Evolutionary conservation across 2,329 filamentous ascomycete species (phyloP).

Genomic region (Purpureocillium takamizusanense): DNA sequence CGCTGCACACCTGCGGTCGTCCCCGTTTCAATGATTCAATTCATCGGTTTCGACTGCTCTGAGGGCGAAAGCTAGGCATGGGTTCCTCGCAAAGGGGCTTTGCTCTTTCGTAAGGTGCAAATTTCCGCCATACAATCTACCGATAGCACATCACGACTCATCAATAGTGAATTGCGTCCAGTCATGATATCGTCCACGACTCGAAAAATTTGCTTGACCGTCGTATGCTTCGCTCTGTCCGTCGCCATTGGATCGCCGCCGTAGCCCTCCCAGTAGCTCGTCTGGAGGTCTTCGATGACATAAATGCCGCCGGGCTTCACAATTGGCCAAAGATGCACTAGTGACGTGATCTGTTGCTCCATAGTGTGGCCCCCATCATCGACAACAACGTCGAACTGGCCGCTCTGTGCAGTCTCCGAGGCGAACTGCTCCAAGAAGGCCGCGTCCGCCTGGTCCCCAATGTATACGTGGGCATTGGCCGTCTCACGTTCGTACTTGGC

Average conservation of each 20-base stretch:
- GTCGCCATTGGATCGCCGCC: slow-evolving; percentile 13
- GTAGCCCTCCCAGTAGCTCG: slow-evolving; percentile 15
- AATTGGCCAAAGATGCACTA: slow-evolving; percentile 24
- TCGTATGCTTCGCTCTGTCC: slow-evolving; percentile 13
- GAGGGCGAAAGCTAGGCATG: not conserved
- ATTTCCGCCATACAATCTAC: slow-evolving; percentile 21
- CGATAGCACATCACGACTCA: slow-evolving; percentile 14
- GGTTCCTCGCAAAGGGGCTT: slow-evolving; percentile 2
- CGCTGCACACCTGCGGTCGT: no score
- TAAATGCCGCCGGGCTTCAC: slow-evolving; percentile 26
- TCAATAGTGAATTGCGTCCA: slow-evolving; percentile 9
- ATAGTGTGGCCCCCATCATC: slow-evolving; percentile 30
- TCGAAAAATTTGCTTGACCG: slow-evolving; percentile 17
- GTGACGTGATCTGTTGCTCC: slow-evolving; percentile 24
- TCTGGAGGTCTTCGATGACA: slow-evolving; percentile 24
- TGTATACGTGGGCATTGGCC: slow-evolving; percentile 25
- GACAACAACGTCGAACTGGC: slow-evolving; percentile 28
- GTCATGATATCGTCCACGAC: slow-evolving; percentile 16
- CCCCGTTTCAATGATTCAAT: not conserved
- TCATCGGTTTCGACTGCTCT: not conserved
- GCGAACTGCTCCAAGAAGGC: slow-evolving; percentile 25
- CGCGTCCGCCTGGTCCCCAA: slow-evolving; percentile 28
- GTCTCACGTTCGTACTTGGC: slow-evolving; percentile 23
- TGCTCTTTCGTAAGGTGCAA: slow-evolving; percentile 17
- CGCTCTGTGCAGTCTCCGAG: slow-evolving; percentile 16